Percentiles rank a stretch among this genome's conserved stretches.
phyloP scores from a whole-genome alignment of 1,139 yeast genomes.

The Candida mesenterica region DNA sequence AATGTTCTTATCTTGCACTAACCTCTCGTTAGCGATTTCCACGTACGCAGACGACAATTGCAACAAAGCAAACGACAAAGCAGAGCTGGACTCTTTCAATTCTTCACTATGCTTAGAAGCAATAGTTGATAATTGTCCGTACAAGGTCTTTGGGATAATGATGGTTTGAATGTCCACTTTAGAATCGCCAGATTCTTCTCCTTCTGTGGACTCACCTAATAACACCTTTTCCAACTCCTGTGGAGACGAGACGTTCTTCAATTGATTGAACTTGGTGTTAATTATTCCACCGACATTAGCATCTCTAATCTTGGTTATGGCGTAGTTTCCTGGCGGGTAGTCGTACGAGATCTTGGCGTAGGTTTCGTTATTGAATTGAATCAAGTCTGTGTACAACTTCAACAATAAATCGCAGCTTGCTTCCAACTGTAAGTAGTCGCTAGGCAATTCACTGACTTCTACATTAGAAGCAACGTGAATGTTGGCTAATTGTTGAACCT shows the following conservation, averaged over 20 bases:
- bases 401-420: constrained; percentile 62
- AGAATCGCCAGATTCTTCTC: constrained; percentile 15
- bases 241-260: constrained; percentile 60
- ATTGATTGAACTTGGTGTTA: constrained; percentile 53
- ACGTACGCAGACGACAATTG: constrained; percentile 58
- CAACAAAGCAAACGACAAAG: constrained; percentile 54
- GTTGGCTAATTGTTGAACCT: constrained; percentile 44
- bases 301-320: constrained; percentile 46
- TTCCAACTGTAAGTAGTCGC: constrained; percentile 67
- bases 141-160: constrained; percentile 44
- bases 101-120: constrained; percentile 38
- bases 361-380: constrained; percentile 56
- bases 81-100: constrained; percentile 41
- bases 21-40: constrained; percentile 59
- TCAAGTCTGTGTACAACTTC: constrained; percentile 57
- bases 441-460: constrained; percentile 64
- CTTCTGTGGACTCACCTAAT: constrained; percentile 21
- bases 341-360: constrained; percentile 68
- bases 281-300: constrained; percentile 62
- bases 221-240: constrained; percentile 60
- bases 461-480: constrained; percentile 22
- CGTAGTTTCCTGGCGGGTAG: constrained; percentile 66
- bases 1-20: constrained; percentile 64
- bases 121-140: constrained; percentile 41
- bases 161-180: constrained; percentile 32